Base-by-base conservation (phyloP, 2,329 filamentous ascomycete species). In the Monilinia fructicola region DNA sequence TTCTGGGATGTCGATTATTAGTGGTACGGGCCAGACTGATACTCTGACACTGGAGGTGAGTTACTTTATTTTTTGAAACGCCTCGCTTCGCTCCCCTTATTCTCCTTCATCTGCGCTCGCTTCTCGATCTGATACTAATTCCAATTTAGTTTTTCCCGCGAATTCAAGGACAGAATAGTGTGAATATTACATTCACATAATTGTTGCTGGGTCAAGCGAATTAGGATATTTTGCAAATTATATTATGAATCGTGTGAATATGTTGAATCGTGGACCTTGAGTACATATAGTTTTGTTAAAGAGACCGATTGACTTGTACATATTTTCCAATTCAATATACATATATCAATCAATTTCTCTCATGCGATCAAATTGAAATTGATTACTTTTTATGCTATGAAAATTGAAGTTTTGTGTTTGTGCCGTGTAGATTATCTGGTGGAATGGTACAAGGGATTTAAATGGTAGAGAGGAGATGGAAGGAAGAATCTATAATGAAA, bases 1-100 rank as follows among this genome's bases (percentile, higher is more conserved):
- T 4, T 78, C 79, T 1, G 80, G 79, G 0, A 75, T 81, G 72
- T 75, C 76, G 5, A 80, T 81, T 0, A 79, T 65, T 44, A 26
- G 14, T 40, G 26, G 28, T 31, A 38, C 58, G 0, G 31, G 28
- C 11, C 44, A 61, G 46, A 38, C 46, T 6, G 46, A 38, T 21
- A 50, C 2, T 26, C 21, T 61, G 10, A 61, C 58, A 21, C 28
- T 61, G 50, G 58, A 61, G 16, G 58, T 61, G 16, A 26, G 58
- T 50, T 44, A 18, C 21, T 28, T 21, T 44, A 5, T 4, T 42
- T 7, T n/a, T 26, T 26, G 21, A 16, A 35, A n/a, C 18, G 9
- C 11, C 12, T 7, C 42, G 3, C 28, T 60, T 48, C 5, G 10
- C 4, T n/a, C 14, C 31, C n/a, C 9, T 1, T 42, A 48, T 35